phyloP scores from a whole-genome alignment of 371 early-diverging fungal genomes.

The Syncephalastrum racemosum region DNA sequence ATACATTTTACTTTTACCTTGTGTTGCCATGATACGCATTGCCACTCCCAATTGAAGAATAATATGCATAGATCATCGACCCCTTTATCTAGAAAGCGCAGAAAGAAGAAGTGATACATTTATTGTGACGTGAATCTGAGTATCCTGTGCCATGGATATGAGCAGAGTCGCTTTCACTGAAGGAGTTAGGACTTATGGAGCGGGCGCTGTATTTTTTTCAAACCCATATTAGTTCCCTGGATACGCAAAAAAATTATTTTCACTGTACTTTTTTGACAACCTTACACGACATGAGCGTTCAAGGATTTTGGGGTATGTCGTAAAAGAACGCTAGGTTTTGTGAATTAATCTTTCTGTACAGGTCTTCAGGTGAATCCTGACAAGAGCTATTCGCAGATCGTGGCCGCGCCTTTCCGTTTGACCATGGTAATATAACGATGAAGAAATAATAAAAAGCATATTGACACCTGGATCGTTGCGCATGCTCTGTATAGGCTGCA shows the following conservation, averaged over 20 bases:
- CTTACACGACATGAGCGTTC: slow-evolving; percentile 26
- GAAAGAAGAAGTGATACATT: too few relatives aligned
- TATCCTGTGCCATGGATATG: too few relatives aligned
- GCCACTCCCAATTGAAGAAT: too few relatives aligned
- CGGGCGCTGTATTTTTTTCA: not conserved
- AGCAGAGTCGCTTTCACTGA: too few relatives aligned
- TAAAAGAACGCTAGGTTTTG: too few relatives aligned
- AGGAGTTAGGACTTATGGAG: too few relatives aligned
- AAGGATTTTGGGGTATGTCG: slow-evolving; percentile 50
- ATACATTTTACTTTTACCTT: too few relatives aligned
- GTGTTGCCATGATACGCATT: too few relatives aligned
- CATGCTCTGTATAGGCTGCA: slow-evolving; percentile 61
- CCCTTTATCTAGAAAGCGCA: too few relatives aligned
- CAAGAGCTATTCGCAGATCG: slow-evolving; percentile 72
- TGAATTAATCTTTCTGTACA: slow-evolving; percentile 7
- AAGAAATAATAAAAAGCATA: not conserved
- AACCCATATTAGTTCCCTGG: too few relatives aligned
- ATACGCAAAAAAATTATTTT: not conserved
- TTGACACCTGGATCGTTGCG: not conserved
- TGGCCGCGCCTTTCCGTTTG: slow-evolving; percentile 74
- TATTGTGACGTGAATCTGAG: too few relatives aligned
- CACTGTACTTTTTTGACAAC: not conserved
- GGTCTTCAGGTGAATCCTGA: slow-evolving; percentile 62
- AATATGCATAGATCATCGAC: too few relatives aligned
- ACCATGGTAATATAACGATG: slow-evolving; percentile 67